Base-by-base conservation (phyloP, 495 filamentous ascomycete species). In the Penicillium nucicola region DNA sequence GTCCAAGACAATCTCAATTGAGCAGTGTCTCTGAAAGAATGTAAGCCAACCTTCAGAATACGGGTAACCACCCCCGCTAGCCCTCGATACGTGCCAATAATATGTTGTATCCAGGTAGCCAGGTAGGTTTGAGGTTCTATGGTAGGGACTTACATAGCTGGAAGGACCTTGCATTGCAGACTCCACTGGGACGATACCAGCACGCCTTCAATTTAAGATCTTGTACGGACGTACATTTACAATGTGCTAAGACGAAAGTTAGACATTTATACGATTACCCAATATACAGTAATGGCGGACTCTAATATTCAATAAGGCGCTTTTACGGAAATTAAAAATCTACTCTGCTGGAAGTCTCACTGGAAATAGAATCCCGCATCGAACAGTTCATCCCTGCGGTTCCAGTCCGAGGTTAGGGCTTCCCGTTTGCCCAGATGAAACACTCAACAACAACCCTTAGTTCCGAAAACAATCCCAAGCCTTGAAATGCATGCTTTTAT, bases 131-230 rank as follows among this genome's bases (percentile, higher is more conserved):
- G 25, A 28, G 18, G 31, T n/a, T 3, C 3, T 35, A n/a, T 12
- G n/a, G 4, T 20, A 10, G 13, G 19, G 34, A 34, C 11, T 9
- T 25, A 20, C 47, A 55, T 54, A 51, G 45, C 52, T 58, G 10
- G 37, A 30, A 25, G 39, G 5, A 5, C 48, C 45, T 56, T 60
- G 48, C 53, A 20, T 53, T 49, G 14, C 41, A 28, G 52, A 38
- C 34, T 22, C 32, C 19, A 50, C 18, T 41, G 14, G 40, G 51
- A 57, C 12, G 49, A 57, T 60, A 19, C 57, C 53, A 48, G 22
- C 20, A 28, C 33, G 25, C 10, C 25, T 28, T 28, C 25, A 8
- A 28, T 28, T 2, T 8, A 8, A 5, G 25, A 9, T 8, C 20
- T 28, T 28, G 25, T 28, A 28, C 25, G 10, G 6, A 1, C 25